Conservation (phyloP, 768 basidiomycete species). For the Xanthoconium purpureum region DNA sequence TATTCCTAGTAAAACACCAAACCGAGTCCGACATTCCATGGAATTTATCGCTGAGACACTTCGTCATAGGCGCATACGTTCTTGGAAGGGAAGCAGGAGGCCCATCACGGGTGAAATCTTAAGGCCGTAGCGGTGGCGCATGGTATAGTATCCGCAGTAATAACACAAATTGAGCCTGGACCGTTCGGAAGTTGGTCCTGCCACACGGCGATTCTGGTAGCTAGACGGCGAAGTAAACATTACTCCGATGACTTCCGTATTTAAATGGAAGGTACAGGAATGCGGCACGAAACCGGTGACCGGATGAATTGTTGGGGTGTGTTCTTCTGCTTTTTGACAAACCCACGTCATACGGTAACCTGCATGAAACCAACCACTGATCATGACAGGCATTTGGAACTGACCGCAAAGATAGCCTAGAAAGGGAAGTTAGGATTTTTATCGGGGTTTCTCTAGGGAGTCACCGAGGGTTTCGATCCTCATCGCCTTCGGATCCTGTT, state of each 20-base stretch:
- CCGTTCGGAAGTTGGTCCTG: not conserved
- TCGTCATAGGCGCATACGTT: too few relatives aligned
- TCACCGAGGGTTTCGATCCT: conserved; percentile 17
- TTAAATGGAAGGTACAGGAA: not conserved
- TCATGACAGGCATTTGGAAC: not conserved
- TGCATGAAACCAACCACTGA: conserved; percentile 13
- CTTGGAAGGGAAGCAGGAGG: not conserved
- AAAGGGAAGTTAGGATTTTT: conserved; percentile 4
- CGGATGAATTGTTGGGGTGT: conserved; percentile 1
- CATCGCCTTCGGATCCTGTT: conserved; percentile 21
- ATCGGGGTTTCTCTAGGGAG: conserved; percentile 6
- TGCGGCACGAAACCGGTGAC: not conserved
- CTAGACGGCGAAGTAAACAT: not conserved
- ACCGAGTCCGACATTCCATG: too few relatives aligned
- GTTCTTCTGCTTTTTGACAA: too few relatives aligned
- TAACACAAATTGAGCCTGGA: not conserved
- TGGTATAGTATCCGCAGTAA: not conserved
- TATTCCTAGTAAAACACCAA: not conserved
- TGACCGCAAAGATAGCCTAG: conserved; percentile 1
- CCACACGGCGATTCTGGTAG: not conserved
- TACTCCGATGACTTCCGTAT: conserved; percentile 1
- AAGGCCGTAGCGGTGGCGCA: not conserved
- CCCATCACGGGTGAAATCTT: too few relatives aligned
- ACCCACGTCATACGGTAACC: not conserved
- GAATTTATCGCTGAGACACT: too few relatives aligned